Percentiles rank a stretch among this genome's conserved stretches.
Conservation (phyloP, 352 stramenopile species). For the Phytophthora pistaciae region DNA sequence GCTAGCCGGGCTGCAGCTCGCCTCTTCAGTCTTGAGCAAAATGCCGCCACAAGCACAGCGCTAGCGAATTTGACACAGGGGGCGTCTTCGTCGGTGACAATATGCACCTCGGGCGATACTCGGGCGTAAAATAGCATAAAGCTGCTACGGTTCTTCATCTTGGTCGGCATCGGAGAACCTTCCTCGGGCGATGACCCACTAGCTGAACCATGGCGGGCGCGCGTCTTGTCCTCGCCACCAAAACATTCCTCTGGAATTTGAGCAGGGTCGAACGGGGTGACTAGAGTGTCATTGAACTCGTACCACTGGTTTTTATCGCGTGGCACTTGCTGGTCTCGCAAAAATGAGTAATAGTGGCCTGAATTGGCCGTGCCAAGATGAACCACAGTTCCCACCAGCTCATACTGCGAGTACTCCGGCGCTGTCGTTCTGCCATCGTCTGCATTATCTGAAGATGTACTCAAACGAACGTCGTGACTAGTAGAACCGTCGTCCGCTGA, state of each 20-base stretch:
- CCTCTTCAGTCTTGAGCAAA: slow-evolving; percentile 50
- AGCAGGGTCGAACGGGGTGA: slow-evolving; percentile 76
- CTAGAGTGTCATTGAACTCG: slow-evolving; percentile 90
- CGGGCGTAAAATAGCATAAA: slow-evolving; percentile 91
- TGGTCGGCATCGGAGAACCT: slow-evolving; percentile 27
- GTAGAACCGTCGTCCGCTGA: slow-evolving; percentile 22
- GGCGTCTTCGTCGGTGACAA: slow-evolving; percentile 27
- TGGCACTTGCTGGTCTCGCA: slow-evolving; percentile 67
- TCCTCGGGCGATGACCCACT: slow-evolving; percentile 28
- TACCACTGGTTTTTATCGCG: slow-evolving; percentile 68
- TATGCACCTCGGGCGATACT: slow-evolving; percentile 48
- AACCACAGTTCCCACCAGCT: slow-evolving; percentile 88
- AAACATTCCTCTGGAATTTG: slow-evolving; percentile 84
- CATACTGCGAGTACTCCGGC: slow-evolving; percentile 88
- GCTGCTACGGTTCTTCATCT: slow-evolving; percentile 87
- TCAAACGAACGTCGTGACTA: slow-evolving; percentile 36
- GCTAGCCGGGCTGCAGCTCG: slow-evolving; percentile 42
- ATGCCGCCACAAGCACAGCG: slow-evolving; percentile 45
- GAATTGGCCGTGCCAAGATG: slow-evolving; percentile 90
- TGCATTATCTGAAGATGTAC: slow-evolving; percentile 31
- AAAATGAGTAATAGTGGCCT: slow-evolving; percentile 92
- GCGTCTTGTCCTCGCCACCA: slow-evolving; percentile 52
- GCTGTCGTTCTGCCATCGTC: slow-evolving; percentile 45
- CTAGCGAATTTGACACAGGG: slow-evolving; percentile 34
- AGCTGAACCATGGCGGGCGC: slow-evolving; percentile 23